phyloP scores from a whole-genome alignment of 345 rosid genomes.

The Salix arbutifolia region DNA sequence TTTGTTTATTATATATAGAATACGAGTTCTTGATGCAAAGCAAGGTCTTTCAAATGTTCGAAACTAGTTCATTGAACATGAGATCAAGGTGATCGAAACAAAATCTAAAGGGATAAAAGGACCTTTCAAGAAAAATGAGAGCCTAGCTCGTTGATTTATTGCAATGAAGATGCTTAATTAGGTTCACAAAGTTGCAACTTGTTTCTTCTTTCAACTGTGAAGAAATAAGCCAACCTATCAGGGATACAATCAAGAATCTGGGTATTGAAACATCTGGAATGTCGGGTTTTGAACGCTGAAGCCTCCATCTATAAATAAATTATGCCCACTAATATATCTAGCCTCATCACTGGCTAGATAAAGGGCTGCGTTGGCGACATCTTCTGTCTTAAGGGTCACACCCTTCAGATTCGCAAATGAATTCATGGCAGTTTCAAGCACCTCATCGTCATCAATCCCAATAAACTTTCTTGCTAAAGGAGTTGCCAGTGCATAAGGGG shows the following conservation, averaged over 20 bases:
- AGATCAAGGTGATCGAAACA: too few relatives aligned
- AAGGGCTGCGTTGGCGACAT: slow-evolving; percentile 47
- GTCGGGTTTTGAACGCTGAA: slow-evolving; percentile 39
- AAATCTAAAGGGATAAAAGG: too few relatives aligned
- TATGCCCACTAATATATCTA: slow-evolving; percentile 47
- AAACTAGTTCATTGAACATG: too few relatives aligned
- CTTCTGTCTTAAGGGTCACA: slow-evolving; percentile 39
- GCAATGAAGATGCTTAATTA: too few relatives aligned
- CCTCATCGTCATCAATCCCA: slow-evolving; percentile 21
- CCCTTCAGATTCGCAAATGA: slow-evolving; percentile 33
- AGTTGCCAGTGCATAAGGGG: slow-evolving; percentile 41
- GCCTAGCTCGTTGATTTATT: too few relatives aligned
- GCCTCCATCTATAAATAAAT: slow-evolving; percentile 47
- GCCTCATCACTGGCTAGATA: slow-evolving; percentile 51
- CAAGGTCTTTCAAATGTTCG: too few relatives aligned
- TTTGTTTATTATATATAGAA: too few relatives aligned
- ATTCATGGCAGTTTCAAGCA: slow-evolving; percentile 26
- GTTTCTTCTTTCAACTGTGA: too few relatives aligned
- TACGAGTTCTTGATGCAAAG: too few relatives aligned
- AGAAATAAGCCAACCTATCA: background rate
- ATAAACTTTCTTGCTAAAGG: slow-evolving; percentile 35
- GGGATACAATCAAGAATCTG: slow-evolving; percentile 10
- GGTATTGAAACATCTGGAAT: slow-evolving; percentile 27
- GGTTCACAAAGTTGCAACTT: too few relatives aligned
- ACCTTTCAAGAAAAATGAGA: too few relatives aligned